Percentiles rank a stretch among this genome's conserved stretches.
These are phyloP conservation scores for Dendrobium officinale DNA, from an alignment of 106 monocot genomes.

Conservation along the genomic window DNA sequence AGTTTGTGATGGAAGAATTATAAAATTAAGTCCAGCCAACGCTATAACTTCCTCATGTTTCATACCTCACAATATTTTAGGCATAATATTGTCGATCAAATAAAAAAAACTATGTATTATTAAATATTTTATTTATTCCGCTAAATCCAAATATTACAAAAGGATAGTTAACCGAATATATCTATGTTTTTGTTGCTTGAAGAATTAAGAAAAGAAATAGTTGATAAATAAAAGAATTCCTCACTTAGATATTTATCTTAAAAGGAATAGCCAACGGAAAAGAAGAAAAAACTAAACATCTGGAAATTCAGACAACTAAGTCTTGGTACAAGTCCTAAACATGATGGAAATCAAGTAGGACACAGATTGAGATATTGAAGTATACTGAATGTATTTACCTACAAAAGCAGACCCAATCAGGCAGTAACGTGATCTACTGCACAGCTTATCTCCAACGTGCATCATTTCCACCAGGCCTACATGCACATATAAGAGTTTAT, in stretches of 20 bases:
- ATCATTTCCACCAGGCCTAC: conserved; percentile 23
- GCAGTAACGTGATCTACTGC: background rate
- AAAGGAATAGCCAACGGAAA: background rate
- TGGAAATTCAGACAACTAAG: background rate
- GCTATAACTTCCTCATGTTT: background rate
- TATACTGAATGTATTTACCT: conserved; percentile 11
- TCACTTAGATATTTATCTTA: background rate
- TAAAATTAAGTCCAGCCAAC: background rate
- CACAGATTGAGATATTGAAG: background rate
- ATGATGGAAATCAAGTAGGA: background rate
- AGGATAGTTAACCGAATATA: background rate
- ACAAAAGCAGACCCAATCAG: conserved; percentile 6
- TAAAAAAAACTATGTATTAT: background rate
- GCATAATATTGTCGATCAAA: too few species aligned
- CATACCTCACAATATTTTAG: too few species aligned
- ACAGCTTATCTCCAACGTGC: conserved; percentile 6
- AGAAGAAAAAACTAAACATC: background rate
- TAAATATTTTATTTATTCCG: background rate
- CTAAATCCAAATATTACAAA: background rate
- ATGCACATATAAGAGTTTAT: background rate
- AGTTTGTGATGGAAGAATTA: background rate
- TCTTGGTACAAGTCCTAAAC: background rate
- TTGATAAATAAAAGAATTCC: background rate
- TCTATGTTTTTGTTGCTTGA: background rate
- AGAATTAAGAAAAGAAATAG: background rate